A percentile compares a stretch with the other conserved stretches of the same genome.
Evolutionary conservation across 345 rosid species (phyloP).

Genomic region (Lepidium sativum): DNA sequence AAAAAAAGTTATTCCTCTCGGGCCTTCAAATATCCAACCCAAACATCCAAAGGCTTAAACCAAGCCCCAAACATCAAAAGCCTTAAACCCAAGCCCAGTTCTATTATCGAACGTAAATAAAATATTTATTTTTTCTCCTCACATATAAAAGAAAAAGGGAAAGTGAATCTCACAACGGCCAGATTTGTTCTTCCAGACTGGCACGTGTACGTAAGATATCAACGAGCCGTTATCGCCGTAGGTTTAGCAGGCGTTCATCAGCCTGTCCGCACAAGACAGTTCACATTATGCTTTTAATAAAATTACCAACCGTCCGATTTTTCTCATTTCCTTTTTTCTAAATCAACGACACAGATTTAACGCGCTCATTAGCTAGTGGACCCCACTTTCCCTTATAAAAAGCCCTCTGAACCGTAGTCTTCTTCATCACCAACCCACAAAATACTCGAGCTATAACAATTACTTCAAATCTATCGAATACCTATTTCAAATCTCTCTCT

Average conservation of each 20-base stretch:
- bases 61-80: background rate
- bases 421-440: background rate
- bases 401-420: background rate
- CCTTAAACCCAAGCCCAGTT: background rate
- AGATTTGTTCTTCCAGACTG: background rate
- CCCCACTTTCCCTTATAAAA: background rate
- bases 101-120: too few relatives aligned
- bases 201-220: background rate
- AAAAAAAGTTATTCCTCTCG: too few relatives aligned
- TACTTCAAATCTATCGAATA: too few relatives aligned
- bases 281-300: background rate
- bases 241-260: background rate
- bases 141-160: background rate
- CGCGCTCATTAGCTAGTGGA: background rate
- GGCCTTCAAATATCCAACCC: background rate
- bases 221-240: background rate
- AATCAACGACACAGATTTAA: background rate
- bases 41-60: background rate
- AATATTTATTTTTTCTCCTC: too few relatives aligned
- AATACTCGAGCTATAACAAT: background rate
- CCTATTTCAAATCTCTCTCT: background rate
- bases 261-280: background rate
- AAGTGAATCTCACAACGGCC: background rate
- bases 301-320: slow-evolving; percentile 4
- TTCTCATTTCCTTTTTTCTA: background rate